A percentile compares a stretch with the other conserved stretches of the same genome.
Conservation (phyloP, 2,329 filamentous ascomycete genomes). For the Emericellopsis cladophorae region DNA sequence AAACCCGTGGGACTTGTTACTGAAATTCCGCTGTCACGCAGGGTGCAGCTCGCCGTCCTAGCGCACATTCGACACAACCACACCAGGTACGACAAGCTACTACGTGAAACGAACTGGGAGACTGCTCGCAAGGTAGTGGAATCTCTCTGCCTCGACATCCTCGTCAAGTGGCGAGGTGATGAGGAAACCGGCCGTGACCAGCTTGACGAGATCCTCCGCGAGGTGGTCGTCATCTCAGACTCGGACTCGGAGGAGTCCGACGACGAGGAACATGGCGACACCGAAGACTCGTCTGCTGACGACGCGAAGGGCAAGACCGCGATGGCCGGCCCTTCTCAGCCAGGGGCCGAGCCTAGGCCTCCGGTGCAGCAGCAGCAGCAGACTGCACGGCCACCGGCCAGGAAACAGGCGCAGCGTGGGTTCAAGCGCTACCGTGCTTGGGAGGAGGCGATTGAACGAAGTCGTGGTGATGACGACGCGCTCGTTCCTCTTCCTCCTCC, state of each 20-base stretch:
- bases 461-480: constrained; percentile 8
- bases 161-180: constrained; percentile 61
- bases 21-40: constrained; percentile 43
- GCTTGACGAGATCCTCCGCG: constrained; percentile 52
- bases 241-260: constrained; percentile 28
- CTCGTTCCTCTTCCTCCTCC: constrained; percentile 4
- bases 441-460: constrained; percentile 23
- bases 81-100: constrained; percentile 50
- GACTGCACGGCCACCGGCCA: constrained; percentile 3
- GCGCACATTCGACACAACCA: constrained; percentile 56
- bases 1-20: too few species aligned
- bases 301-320: constrained; percentile 4
- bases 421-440: constrained; percentile 34
- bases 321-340: constrained; percentile 4
- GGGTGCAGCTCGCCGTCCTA: constrained; percentile 52
- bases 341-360: constrained; percentile 1
- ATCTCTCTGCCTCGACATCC: constrained; percentile 46
- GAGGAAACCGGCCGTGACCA: constrained; percentile 57
- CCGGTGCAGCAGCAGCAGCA: not conserved
- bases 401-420: constrained; percentile 24
- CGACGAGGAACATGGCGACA: constrained; percentile 8
- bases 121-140: constrained; percentile 51
- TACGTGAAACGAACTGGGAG: constrained; percentile 43
- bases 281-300: constrained; percentile 4
- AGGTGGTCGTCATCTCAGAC: constrained; percentile 55